Base-by-base conservation (phyloP, 306 rosid genomes). In the Argentina anserina region DNA sequence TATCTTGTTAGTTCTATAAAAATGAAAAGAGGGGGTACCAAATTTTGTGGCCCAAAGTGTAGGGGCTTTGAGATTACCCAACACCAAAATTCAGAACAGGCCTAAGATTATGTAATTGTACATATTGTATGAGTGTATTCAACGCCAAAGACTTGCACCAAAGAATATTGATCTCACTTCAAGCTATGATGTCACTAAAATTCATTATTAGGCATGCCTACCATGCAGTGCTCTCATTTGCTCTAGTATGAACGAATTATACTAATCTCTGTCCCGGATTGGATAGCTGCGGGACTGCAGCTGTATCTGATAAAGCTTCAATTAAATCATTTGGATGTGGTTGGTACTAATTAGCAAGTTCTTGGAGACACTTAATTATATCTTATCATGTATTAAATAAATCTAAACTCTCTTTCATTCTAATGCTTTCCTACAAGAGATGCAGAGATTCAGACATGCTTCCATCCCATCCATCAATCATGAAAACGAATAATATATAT, bases 401-500 rank as follows among this genome's bases (percentile, higher is more conserved):
- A 33, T 18, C 9, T 15, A 60, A 31, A 11, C 21, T 59, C n/a
- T 14, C 9, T 59, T 59, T 1, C 34, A 12, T 25, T 67, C 28
- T 13, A 6, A 15, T 13, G 49, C 37, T 17, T 66, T 41, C 40
- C 33, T 12, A 36, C 29, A 34, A 21, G 34, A 50, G 15, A 52
- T 11, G 29, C 42, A 31, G 45, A 25, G 72, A 28, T 45, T 31
- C 1, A 34, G 21, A 45, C 42, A 56, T 36, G 49, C 62, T 26
- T 29, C 29, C 59, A 55, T 55, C 62, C 28, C 66, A 62, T 26
- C 47, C 66, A 71, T 53, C 75, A 70, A 55, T 71, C 66, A 53
- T 37, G 65, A 70, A 70, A 50, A 13, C 62, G 17, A 23, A 70
- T 12, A n/a, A 34, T 36, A 61, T 5, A 59, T 61, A n/a, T 39